Conservation (phyloP, 768 basidiomycete species). For the Cystofilobasidium ferigula region DNA sequence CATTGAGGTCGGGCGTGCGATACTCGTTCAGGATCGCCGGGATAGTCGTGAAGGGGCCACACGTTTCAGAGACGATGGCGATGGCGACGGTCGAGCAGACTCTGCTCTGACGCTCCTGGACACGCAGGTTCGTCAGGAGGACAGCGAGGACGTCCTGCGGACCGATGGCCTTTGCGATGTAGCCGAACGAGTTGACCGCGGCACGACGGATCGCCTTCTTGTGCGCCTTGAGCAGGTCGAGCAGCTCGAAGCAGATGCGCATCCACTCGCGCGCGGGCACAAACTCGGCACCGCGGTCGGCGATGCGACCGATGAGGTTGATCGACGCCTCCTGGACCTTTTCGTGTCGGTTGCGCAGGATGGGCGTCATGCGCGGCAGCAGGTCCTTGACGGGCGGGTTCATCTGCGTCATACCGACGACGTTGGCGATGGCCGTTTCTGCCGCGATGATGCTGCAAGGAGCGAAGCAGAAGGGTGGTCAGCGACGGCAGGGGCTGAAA, state of each 20-base stretch:
- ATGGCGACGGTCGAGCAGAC: constrained; percentile 98
- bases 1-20: constrained; percentile 84
- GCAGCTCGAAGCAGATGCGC: constrained; percentile 97
- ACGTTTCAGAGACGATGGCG: constrained; percentile 46
- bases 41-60: constrained; percentile 77
- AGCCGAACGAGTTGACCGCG: constrained; percentile 98
- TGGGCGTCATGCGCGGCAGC: constrained; percentile 98
- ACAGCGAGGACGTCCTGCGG: constrained; percentile 96
- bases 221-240: constrained; percentile 94
- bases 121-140: constrained; percentile 86
- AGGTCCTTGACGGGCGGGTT: constrained; percentile 99
- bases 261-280: constrained; percentile 99
- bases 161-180: constrained; percentile 98
- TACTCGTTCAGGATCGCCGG: constrained; percentile 98
- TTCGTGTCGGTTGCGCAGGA: constrained; percentile 94
- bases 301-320: constrained; percentile 98
- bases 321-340: constrained; percentile 99
- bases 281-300: constrained; percentile 97
- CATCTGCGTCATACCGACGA: constrained; percentile 99
- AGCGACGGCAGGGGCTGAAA: not conserved
- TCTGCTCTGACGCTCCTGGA: constrained; percentile 97
- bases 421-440: constrained; percentile 95
- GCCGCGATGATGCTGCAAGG: constrained; percentile 86
- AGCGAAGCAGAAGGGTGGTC: not conserved
- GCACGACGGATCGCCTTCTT: constrained; percentile 98